Conservation (phyloP, 2,329 filamentous ascomycete species). For the Penicillium brevicompactum region DNA sequence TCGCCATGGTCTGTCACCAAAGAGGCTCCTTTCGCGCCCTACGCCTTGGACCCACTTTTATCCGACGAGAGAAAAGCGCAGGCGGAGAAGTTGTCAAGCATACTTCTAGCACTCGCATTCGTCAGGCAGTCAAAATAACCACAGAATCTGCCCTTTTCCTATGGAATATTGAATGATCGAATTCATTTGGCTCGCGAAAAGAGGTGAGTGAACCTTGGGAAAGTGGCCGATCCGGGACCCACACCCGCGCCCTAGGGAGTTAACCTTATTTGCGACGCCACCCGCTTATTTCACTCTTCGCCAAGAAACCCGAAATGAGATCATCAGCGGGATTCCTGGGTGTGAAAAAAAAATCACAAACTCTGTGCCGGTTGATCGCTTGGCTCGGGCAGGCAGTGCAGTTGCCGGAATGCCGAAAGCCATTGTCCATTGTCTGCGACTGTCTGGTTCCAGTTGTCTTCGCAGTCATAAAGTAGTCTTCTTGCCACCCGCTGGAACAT, state of each 20-base stretch:
- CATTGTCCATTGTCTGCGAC: conserved; percentile 29
- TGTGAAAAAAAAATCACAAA: neutral
- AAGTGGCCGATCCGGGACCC: neutral
- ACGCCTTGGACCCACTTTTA: neutral
- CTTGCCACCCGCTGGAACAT: conserved; percentile 53
- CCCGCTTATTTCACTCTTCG: neutral
- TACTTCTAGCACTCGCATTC: neutral
- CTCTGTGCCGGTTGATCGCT: neutral
- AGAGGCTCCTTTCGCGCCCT: neutral
- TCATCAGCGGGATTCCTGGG: neutral
- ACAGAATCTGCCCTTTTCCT: neutral
- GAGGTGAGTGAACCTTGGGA: neutral
- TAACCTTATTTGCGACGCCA: neutral
- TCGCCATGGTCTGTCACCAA: neutral
- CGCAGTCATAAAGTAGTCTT: conserved; percentile 50
- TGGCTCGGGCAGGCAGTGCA: conserved; percentile 11
- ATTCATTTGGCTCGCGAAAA: neutral
- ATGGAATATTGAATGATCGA: neutral
- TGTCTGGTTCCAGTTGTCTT: conserved; percentile 52
- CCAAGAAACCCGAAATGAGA: neutral
- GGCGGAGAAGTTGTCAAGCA: neutral
- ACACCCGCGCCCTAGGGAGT: neutral
- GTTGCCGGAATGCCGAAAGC: conserved; percentile 20
- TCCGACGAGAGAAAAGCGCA: neutral
- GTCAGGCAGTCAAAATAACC: neutral